Percentiles rank a stretch among this genome's conserved stretches.
Conservation (phyloP, 352 stramenopile species). For the Globisporangium nagaii region DNA sequence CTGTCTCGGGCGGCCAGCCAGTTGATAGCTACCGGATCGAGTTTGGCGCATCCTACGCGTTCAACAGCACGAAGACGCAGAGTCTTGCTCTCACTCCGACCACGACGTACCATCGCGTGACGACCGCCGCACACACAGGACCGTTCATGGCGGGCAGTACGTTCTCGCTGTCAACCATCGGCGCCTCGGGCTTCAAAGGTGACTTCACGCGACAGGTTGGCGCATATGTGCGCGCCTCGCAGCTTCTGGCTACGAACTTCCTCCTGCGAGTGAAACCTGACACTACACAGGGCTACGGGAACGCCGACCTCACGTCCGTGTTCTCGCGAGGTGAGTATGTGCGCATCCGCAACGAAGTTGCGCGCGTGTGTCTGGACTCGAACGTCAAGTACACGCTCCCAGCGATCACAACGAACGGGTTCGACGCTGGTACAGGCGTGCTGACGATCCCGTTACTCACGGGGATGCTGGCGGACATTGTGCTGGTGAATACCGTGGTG, state of each 20-base stretch:
- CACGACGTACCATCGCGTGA: constrained; percentile 55
- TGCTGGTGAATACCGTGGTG: constrained; percentile 31
- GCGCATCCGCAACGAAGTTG: constrained; percentile 46
- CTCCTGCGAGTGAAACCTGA: constrained; percentile 44
- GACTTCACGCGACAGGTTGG: constrained; percentile 39
- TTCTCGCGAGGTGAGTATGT: constrained; percentile 67
- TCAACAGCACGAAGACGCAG: constrained; percentile 18
- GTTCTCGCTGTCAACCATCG: constrained; percentile 59
- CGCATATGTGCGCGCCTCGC: constrained; percentile 33
- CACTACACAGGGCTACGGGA: constrained; percentile 23
- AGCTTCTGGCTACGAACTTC: constrained; percentile 31
- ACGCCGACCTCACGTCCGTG: constrained; percentile 18
- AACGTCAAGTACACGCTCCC: constrained; percentile 45
- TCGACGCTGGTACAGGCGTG: constrained; percentile 11
- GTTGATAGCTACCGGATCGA: constrained; percentile 63
- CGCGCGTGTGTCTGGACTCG: constrained; percentile 61
- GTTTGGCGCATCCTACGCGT: constrained; percentile 28
- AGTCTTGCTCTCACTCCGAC: constrained; percentile 21
- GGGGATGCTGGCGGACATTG: constrained; percentile 12
- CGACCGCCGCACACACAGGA: constrained; percentile 57
- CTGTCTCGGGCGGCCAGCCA: constrained; percentile 37
- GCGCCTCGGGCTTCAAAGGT: constrained; percentile 37
- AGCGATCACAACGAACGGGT: constrained; percentile 26
- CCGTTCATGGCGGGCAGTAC: constrained; percentile 54
- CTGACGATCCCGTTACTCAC: constrained; percentile 48